A percentile compares a stretch with the other conserved stretches of the same genome.
These are phyloP conservation scores for Coemansia sp. DNA, from an alignment of 192 early-diverging fungal genomes.

Conservation along the genomic window DNA sequence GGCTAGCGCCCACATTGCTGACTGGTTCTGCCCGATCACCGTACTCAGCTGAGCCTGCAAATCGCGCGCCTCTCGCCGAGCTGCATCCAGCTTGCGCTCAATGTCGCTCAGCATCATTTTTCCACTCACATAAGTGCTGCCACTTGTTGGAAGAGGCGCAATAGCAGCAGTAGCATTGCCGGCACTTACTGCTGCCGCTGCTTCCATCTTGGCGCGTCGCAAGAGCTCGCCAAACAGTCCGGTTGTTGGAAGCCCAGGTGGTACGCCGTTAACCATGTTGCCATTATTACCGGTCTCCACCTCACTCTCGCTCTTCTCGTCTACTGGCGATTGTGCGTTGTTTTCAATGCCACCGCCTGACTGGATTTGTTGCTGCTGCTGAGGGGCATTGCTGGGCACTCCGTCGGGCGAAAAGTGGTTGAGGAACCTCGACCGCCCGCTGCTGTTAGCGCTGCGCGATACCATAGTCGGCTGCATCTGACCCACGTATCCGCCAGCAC, in stretches of 20 bases:
- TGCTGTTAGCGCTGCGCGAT: conserved; percentile 54
- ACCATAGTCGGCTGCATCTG: conserved; percentile 29
- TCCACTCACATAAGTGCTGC: conserved; percentile 18
- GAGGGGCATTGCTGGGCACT: background rate
- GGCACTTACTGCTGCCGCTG: background rate
- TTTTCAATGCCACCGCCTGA: conserved; percentile 3
- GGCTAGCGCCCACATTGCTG: conserved; percentile 42
- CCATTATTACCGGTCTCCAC: background rate
- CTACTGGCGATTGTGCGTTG: conserved; percentile 13
- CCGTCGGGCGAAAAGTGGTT: conserved; percentile 43
- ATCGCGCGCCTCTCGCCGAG: conserved; percentile 43
- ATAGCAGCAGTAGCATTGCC: background rate
- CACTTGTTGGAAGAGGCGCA: conserved; percentile 7
- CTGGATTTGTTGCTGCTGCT: conserved; percentile 1
- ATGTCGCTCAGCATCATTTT: conserved; percentile 47
- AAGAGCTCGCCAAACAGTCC: conserved; percentile 54
- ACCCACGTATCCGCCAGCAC: background rate
- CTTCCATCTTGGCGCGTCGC: conserved; percentile 30
- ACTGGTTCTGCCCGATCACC: conserved; percentile 52
- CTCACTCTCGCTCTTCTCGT: conserved; percentile 3
- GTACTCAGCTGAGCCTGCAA: conserved; percentile 53
- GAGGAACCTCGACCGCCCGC: conserved; percentile 51
- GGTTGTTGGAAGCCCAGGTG: conserved; percentile 42
- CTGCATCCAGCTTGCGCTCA: conserved; percentile 42
- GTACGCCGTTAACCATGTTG: conserved; percentile 35